A percentile compares a stretch with the other conserved stretches of the same genome.
phyloP scores from a whole-genome alignment of 108 stramenopile species.

The Seminavis robusta region DNA sequence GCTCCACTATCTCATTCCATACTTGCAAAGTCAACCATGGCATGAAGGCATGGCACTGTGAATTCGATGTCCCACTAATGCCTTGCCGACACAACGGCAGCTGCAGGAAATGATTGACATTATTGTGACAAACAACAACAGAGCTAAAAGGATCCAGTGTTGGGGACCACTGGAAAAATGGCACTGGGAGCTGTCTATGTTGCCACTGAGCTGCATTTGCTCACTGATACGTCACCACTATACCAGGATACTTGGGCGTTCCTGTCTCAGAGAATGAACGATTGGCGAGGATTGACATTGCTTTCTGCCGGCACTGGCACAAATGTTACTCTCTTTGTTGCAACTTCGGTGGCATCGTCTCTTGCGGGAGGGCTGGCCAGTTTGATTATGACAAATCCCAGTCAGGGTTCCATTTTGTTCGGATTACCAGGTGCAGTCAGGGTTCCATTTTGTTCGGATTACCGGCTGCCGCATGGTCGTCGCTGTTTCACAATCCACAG shows the following conservation, averaged over 20 bases:
- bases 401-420: too few relatives aligned
- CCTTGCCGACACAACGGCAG: constrained; percentile 42
- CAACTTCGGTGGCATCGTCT: constrained; percentile 53
- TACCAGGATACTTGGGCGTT: constrained; percentile 69
- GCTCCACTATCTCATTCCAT: constrained; percentile 41
- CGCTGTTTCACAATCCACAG: too few relatives aligned
- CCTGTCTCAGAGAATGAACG: constrained; percentile 46
- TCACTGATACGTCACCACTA: constrained; percentile 38
- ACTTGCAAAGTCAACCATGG: constrained; percentile 50
- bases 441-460: too few relatives aligned
- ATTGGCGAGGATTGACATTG: constrained; percentile 36
- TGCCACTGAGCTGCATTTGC: constrained; percentile 75
- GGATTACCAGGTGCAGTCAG: too few relatives aligned
- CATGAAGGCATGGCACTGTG: constrained; percentile 86
- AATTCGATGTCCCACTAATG: constrained; percentile 37
- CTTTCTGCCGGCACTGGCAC: constrained; percentile 2
- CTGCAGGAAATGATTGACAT: constrained; percentile 62
- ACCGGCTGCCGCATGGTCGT: too few relatives aligned
- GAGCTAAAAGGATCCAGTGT: not conserved
- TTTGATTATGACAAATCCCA: constrained; percentile 32
- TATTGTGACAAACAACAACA: constrained; percentile 28
- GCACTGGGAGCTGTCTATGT: constrained; percentile 70
- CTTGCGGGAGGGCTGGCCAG: constrained; percentile 62
- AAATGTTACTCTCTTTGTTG: constrained; percentile 32
- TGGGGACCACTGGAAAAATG: constrained; percentile 22